Percentiles rank a stretch among this genome's conserved stretches.
phyloP scores from a whole-genome alignment of 139 green algal species.

The Closterium sp. region DNA sequence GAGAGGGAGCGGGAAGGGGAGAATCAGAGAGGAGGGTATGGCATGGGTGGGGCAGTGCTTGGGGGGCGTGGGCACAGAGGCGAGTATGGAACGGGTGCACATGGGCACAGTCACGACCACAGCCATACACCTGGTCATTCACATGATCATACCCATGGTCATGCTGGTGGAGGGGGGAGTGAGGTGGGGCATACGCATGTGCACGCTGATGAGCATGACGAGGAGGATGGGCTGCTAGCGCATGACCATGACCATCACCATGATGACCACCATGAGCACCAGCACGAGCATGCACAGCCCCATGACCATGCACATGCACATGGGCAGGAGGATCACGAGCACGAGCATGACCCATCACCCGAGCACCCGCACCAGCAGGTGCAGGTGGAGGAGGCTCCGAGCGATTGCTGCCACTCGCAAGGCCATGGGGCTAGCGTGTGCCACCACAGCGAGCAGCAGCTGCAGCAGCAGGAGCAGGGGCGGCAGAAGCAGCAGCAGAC shows the following conservation, averaged over 20 bases:
- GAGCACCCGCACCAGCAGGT: background rate
- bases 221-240: no score
- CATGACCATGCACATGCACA: background rate
- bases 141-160: background rate
- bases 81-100: background rate
- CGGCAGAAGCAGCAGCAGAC: background rate
- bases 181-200: background rate
- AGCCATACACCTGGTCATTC: background rate
- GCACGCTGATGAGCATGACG: background rate
- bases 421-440: background rate
- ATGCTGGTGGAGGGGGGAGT: background rate
- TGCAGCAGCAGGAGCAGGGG: background rate
- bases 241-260: background rate
- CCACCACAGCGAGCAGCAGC: background rate
- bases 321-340: background rate
- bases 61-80: background rate
- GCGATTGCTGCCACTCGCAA: background rate
- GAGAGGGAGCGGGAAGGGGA: background rate
- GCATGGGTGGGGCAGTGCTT: background rate
- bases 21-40: background rate
- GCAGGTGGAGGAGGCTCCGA: background rate
- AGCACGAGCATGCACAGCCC: no score
- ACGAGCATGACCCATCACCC: no score
- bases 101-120: background rate
- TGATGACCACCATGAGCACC: background rate